Evolutionary conservation across 345 rosid genomes (phyloP), one percentile per base, ranked within the genome.

Genomic region (Salix brachista): DNA sequence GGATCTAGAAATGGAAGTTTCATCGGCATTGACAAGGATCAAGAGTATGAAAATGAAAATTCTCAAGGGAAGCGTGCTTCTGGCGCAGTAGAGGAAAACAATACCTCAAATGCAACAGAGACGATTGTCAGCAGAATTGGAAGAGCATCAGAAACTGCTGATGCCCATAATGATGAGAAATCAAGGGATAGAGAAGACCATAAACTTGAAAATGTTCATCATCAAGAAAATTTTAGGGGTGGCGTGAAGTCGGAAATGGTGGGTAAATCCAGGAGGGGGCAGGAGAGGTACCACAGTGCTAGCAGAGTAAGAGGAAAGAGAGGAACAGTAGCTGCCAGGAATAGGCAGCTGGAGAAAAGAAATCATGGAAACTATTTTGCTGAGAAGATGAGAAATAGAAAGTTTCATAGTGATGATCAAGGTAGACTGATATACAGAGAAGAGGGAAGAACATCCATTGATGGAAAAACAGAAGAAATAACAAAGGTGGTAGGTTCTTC

Each of bases 261-360:
- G 13, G 79, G 80, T 0, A 65, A 37, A 30, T 37, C 73, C 2
- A 73, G 72, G 61, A 64, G 71, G 71, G 52, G 41, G 72, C 50
- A 46, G 39, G 66, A 72, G 46, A 76, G 52, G 75, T 65, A 70
- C 72, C 78, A 60, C 4, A 68, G 28, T 39, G 60, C 52, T 52
- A 72, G 85, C 37, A 73, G 73, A 67, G 70, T 75, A 16, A 81
- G 75, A 75, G 83, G 81, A 41, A 84, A 75, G 81, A 79, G 73
- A 79, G 78, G 85, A 88, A 81, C 79, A 73, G 56, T 41, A 18
- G 69, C 73, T 23, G 74, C 88, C 3, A 80, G 79, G 68, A 84
- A 79, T 46, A 83, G 87, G 81, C 68, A 67, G 81, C 30, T 71
- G 28, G 83, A 72, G 77, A 79, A 64, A 6, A 74, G 71, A 30